Conservation (phyloP, 1,139 yeast genomes). For the Lodderomyces metapsilosis region DNA sequence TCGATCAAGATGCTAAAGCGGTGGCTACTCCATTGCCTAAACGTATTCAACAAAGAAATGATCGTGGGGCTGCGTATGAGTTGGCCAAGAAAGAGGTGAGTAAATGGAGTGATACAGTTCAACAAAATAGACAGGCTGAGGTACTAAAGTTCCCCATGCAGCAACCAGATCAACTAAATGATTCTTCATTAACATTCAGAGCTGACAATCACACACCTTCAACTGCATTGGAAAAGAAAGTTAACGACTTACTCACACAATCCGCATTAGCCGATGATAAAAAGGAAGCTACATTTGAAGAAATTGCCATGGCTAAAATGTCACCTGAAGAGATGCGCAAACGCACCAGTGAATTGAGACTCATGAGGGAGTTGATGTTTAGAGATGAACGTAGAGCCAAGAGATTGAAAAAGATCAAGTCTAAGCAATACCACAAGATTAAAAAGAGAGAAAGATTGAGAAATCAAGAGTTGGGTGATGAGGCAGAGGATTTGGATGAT, state of each 20-base stretch:
- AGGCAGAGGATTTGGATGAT: conserved; percentile 37
- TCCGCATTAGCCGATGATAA: conserved; percentile 73
- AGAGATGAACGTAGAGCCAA: conserved; percentile 90
- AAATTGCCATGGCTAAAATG: conserved; percentile 78
- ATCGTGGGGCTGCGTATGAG: conserved; percentile 88
- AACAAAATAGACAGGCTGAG: conserved; percentile 79
- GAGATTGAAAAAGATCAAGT: conserved; percentile 90
- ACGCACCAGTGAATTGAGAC: conserved; percentile 77
- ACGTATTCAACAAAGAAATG: conserved; percentile 81
- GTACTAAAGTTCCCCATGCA: conserved; percentile 72
- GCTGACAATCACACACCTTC: conserved; percentile 41
- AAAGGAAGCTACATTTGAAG: conserved; percentile 81
- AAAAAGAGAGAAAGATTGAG: conserved; percentile 80
- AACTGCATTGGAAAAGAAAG: conserved; percentile 67
- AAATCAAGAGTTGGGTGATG: conserved; percentile 69
- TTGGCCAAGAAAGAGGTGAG: conserved; percentile 82
- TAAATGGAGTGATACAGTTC: conserved; percentile 85
- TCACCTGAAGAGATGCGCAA: conserved; percentile 76
- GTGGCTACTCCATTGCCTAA: conserved; percentile 81
- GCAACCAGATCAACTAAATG: conserved; percentile 38
- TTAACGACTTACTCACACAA: conserved; percentile 58
- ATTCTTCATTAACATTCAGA: conserved; percentile 55
- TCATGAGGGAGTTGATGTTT: conserved; percentile 95
- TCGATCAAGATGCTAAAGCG: conserved; percentile 49
- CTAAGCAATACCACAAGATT: conserved; percentile 83